These are phyloP conservation scores for Lodderomyces beijingensis DNA, from an alignment of 1,139 yeast genomes.

Conservation along the genomic window DNA sequence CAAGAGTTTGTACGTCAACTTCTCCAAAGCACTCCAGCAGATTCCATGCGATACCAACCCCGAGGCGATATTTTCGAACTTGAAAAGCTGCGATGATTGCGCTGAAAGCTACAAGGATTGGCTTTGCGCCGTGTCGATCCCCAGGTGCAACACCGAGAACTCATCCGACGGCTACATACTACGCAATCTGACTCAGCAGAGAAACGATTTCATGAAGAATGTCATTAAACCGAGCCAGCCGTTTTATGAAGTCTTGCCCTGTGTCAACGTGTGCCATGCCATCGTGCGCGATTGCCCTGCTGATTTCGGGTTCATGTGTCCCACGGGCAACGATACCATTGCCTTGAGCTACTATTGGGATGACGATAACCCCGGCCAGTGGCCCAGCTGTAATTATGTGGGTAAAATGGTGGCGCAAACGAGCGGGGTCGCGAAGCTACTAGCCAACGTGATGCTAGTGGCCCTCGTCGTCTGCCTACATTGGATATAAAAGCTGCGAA, in stretches of 20 bases:
- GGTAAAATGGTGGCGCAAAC: conserved; percentile 22
- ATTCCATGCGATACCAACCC: conserved; percentile 69
- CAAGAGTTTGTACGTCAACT: conserved; percentile 50
- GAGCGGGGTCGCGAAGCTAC: conserved; percentile 2
- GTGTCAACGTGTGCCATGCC: conserved; percentile 73
- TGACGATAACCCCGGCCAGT: conserved; percentile 15
- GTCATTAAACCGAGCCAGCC: conserved; percentile 52
- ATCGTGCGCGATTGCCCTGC: conserved; percentile 85
- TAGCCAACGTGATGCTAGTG: conserved; percentile 7
- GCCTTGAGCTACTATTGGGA: conserved; percentile 45
- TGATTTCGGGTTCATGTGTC: conserved; percentile 70
- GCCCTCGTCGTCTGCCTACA: conserved; percentile 3
- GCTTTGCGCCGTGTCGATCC: conserved; percentile 90
- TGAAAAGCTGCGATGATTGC: conserved; percentile 72
- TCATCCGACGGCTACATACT: conserved; percentile 40
- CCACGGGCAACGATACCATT: conserved; percentile 38
- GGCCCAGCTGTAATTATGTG: conserved; percentile 47
- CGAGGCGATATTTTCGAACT: conserved; percentile 72
- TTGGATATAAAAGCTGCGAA: conserved; percentile 5
- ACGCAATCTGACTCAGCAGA: conserved; percentile 41
- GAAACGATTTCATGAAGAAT: conserved; percentile 58
- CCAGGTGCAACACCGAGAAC: conserved; percentile 64
- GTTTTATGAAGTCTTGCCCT: conserved; percentile 83
- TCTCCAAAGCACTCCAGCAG: conserved; percentile 72
- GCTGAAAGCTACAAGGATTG: conserved; percentile 70